Evolutionary conservation across 1,284 basidiomycete genomes (phyloP).

Genomic region (Hemileia vastatrix): DNA sequence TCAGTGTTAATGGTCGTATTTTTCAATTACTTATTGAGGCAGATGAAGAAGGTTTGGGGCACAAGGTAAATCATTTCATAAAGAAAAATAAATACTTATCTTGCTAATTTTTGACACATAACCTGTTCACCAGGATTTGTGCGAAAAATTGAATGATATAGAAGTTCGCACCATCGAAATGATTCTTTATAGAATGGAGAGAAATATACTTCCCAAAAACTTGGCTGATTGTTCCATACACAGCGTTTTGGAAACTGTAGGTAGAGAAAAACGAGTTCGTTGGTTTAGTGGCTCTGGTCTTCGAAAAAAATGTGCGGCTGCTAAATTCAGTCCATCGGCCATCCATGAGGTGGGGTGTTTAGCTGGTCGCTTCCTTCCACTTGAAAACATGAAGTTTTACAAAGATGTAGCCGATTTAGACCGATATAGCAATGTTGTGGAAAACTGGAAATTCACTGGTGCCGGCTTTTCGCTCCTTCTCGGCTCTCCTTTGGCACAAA

Average conservation of each 20-base stretch:
- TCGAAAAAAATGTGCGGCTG: constrained; percentile 7
- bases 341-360: too few relatives aligned
- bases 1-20: too few relatives aligned
- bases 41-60: constrained; percentile 16
- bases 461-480: too few relatives aligned
- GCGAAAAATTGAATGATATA: constrained; percentile 56
- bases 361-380: too few relatives aligned
- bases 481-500: too few relatives aligned
- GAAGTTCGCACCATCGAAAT: constrained; percentile 68
- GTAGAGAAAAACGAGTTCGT: constrained; percentile 66
- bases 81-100: too few relatives aligned
- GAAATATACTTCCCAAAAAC: constrained; percentile 56
- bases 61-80: constrained; percentile 15
- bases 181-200: constrained; percentile 59
- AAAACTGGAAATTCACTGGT: too few relatives aligned
- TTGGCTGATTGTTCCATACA: constrained; percentile 59
- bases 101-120: background rate
- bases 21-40: constrained; percentile 5
- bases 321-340: too few relatives aligned
- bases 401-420: too few relatives aligned
- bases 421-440: too few relatives aligned
- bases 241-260: constrained; percentile 61
- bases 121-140: constrained; percentile 56
- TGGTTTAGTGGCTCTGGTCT: constrained; percentile 52
- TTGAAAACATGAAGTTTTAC: too few relatives aligned